These are phyloP conservation scores for Elsinoe ampelina DNA, from an alignment of 2,329 filamentous ascomycete genomes.

Conservation along the genomic window DNA sequence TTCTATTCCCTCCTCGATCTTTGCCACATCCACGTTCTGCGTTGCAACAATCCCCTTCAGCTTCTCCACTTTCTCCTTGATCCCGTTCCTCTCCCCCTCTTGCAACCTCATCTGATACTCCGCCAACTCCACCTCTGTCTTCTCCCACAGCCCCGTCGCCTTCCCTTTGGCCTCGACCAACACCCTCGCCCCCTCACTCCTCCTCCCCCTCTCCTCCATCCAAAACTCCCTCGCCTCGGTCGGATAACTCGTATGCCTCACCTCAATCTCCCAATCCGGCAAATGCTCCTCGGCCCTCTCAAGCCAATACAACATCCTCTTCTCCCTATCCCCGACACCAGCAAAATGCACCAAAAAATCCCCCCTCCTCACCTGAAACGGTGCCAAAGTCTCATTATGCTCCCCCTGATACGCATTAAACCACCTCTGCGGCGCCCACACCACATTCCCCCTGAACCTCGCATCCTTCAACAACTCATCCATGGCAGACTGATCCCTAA, in stretches of 20 bases:
- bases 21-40: slow-evolving; percentile 18
- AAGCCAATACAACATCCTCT: slow-evolving; percentile 31
- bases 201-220: slow-evolving; percentile 18
- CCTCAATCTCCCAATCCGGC: slow-evolving; percentile 32
- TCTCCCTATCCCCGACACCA: slow-evolving; percentile 27
- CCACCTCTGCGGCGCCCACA: slow-evolving; percentile 34
- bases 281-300: slow-evolving; percentile 29
- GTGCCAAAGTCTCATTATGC: slow-evolving; percentile 29
- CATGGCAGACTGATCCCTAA: slow-evolving; percentile 36
- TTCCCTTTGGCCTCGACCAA: slow-evolving; percentile 19
- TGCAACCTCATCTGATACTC: slow-evolving; percentile 25
- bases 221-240: slow-evolving; percentile 31
- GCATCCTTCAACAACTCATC: slow-evolving; percentile 28
- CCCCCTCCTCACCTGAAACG: slow-evolving; percentile 31
- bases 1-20: slow-evolving; percentile 18
- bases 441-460: slow-evolving; percentile 26
- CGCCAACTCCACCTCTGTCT: slow-evolving; percentile 20
- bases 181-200: slow-evolving; percentile 7
- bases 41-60: slow-evolving; percentile 23
- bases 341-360: slow-evolving; percentile 39
- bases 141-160: slow-evolving; percentile 20
- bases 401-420: slow-evolving; percentile 37
- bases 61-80: slow-evolving; percentile 22
- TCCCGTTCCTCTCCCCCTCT: slow-evolving; percentile 19
- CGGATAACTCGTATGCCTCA: slow-evolving; percentile 29